Evolutionary conservation across 208 protist species (phyloP).

Genomic region (Leishmania turanica): DNA sequence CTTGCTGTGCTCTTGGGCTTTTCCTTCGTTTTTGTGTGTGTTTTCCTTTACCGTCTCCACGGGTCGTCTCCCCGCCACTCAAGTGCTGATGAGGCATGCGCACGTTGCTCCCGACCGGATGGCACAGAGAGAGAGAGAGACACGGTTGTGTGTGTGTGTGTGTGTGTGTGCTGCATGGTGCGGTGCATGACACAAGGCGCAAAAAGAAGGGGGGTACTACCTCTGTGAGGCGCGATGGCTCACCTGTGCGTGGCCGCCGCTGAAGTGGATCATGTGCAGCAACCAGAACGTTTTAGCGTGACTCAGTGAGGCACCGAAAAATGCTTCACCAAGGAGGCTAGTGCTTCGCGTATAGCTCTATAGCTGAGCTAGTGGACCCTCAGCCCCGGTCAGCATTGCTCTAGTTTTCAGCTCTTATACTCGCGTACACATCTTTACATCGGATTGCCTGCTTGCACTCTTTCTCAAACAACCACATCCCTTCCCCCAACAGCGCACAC

Average conservation of each 20-base stretch:
- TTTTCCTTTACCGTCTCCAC: not conserved
- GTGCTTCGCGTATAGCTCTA: not conserved
- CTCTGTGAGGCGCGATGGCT: not conserved
- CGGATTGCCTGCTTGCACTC: not conserved
- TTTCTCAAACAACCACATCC: not conserved
- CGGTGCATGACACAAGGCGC: not conserved
- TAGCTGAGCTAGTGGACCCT: not conserved
- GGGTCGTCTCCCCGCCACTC: not conserved
- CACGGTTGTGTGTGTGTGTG: not conserved
- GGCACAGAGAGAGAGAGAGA: not conserved
- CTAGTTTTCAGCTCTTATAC: not conserved
- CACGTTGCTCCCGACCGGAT: not conserved
- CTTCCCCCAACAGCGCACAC: not conserved
- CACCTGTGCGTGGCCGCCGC: not conserved
- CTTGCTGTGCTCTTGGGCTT: not conserved
- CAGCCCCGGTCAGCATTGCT: not conserved
- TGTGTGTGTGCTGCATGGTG: not conserved
- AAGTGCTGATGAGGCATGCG: not conserved
- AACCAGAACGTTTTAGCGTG: not conserved
- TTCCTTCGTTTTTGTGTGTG: not conserved
- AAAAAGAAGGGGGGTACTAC: not conserved
- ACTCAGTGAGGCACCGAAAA: not conserved
- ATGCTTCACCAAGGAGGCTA: not conserved
- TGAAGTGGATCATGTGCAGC: not conserved
- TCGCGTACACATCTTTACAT: too few relatives aligned